phyloP scores from a whole-genome alignment of 768 basidiomycete species.

The Phylloporus sp. region DNA sequence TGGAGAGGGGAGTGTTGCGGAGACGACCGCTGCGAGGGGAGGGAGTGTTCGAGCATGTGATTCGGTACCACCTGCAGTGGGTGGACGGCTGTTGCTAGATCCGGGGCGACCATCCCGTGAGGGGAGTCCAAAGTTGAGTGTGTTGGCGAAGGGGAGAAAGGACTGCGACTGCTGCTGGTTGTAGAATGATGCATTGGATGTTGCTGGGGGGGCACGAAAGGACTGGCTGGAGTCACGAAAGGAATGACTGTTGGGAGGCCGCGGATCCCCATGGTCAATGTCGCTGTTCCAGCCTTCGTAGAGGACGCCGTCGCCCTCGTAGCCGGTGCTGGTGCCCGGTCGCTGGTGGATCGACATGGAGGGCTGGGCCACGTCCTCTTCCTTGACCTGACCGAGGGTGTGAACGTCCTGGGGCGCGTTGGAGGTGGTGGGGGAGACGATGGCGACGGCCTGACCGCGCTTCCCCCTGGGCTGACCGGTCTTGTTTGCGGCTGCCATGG shows the following conservation, averaged over 20 bases:
- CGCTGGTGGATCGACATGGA: conserved; percentile 42
- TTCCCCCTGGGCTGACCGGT: conserved; percentile 36
- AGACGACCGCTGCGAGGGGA: conserved; percentile 73
- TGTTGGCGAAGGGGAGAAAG: conserved; percentile 58
- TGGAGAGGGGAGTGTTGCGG: conserved; percentile 58
- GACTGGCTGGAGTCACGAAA: conserved; percentile 80
- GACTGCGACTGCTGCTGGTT: conserved; percentile 53
- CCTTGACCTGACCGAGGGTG: conserved; percentile 35
- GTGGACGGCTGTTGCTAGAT: conserved; percentile 49
- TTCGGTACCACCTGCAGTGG: conserved; percentile 48
- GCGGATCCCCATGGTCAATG: conserved; percentile 35
- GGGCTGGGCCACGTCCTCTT: conserved; percentile 35
- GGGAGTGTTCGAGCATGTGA: conserved; percentile 55
- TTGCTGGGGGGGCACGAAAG: conserved; percentile 63
- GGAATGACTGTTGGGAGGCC: conserved; percentile 53
- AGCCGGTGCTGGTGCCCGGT: conserved; percentile 72
- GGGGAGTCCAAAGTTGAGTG: conserved; percentile 45
- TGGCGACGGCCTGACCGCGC: conserved; percentile 29
- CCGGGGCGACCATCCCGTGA: conserved; percentile 41
- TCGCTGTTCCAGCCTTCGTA: conserved; percentile 38
- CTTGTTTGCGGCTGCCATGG: conserved; percentile 61
- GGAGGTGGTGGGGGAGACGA: conserved; percentile 15
- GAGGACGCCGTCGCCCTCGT: conserved; percentile 47
- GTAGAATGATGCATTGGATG: conserved; percentile 38
- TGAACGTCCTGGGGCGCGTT: conserved; percentile 19